Evolutionary conservation across 2,329 filamentous ascomycete genomes (phyloP), one percentile per base, ranked within the genome.

Genomic region (Calonectria ilicicola): DNA sequence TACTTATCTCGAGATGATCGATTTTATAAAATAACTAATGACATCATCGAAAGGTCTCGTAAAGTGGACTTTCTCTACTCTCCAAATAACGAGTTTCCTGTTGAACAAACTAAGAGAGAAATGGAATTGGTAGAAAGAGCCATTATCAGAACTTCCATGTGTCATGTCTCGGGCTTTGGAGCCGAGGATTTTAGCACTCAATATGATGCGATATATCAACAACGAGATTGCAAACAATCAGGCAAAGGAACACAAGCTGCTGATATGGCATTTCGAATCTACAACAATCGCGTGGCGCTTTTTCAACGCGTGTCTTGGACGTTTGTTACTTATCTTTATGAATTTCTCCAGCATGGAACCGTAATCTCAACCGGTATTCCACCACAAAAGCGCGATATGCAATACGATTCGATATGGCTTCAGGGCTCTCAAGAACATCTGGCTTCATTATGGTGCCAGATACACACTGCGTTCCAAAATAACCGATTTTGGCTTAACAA

Each of bases 1-100:
- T 83, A 81, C 6, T 73, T 88, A 1, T 78, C 86, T 0, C 89
- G 91, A 66, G 84, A 90, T 67, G 82, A 83, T 0, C 76, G 78
- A 0, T 89, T 89, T 49, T 80, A 80, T 44, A 72, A 40, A 17
- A 49, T n/a, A 2, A 58, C 23, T 1, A 21, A 29, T 0, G 65
- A 67, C 1, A 65, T 62, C 29, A 32, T 72, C 0, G 27, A 27
- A 1, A 29, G 26, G 14, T 70, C 42, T 12, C 17, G 10, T 0
- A 67, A 73, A 7, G 26, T 79, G 2, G 35, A 44, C 1, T 78
- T 78, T 2, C 56, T 79, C 12, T 77, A 74, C 21, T 44, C 68
- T 0, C n/a, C n/a, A 47, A 72, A 3, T 5, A 40, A 5, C 19
- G 58, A 3, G 19, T 65, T 0, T 27, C 53, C n/a, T 0, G 1